phyloP scores from a whole-genome alignment of 441 rosid species.

The Gossypium gossypioides region DNA sequence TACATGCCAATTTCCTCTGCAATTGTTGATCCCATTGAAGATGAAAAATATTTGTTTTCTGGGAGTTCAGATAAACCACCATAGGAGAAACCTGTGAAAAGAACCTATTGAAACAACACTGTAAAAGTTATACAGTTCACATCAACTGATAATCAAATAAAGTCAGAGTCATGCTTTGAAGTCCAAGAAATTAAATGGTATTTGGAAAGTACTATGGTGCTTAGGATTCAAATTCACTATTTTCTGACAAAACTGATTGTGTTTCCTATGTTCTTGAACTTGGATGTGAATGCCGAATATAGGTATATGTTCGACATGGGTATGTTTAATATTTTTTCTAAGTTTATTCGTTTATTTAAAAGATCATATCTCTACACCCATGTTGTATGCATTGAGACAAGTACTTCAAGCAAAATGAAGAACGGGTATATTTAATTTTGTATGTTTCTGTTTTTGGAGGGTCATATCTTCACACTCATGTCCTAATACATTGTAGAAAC shows the following conservation, averaged over 20 bases:
- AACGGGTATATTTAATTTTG: not conserved
- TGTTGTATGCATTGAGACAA: not conserved
- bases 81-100: conserved; percentile 84
- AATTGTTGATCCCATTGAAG: conserved; percentile 80
- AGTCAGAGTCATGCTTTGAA: not conserved
- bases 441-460: not conserved
- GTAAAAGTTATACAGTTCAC: conserved; percentile 14
- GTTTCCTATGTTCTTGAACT: not conserved
- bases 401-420: not conserved
- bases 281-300: not conserved
- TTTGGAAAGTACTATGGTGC: not conserved
- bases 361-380: not conserved
- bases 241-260: not conserved
- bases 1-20: conserved; percentile 87
- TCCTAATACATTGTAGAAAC: not conserved
- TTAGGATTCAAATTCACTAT: not conserved
- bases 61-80: conserved; percentile 90
- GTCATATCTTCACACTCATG: not conserved
- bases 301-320: not conserved
- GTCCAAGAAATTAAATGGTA: not conserved
- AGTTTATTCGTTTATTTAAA: not conserved
- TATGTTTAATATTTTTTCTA: not conserved
- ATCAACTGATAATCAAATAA: not conserved
- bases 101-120: conserved; percentile 49
- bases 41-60: conserved; percentile 71